Evolutionary conservation across 148 eudicot genomes (phyloP), one percentile per base, ranked within the genome.

Genomic region (Rhododendron simsii): DNA sequence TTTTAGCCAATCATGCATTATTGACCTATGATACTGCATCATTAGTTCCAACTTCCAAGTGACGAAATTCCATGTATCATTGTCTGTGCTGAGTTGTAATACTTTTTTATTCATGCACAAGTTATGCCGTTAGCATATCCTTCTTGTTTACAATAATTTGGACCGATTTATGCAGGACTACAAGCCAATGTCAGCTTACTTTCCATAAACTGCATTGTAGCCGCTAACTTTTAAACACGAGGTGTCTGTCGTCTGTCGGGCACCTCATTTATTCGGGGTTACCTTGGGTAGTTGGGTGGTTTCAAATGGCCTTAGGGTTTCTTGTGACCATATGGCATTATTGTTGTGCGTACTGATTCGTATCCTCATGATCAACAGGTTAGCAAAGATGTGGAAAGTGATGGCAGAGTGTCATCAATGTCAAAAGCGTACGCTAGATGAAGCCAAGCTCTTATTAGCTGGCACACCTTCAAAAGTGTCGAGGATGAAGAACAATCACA

Each of bases 341-440:
- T 59, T 21, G 18, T 47, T 48, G 15, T 30, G n/a, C 7, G 75
- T 35, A 53, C 65, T 33, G 63, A 75, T 16, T 0, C 35, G 80
- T 48, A 10, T 59, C 33, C 48, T 59, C 48, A 26, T 85, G 63
- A 73, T 14, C 51, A 50, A 86, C 92, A 96, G 99, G 90, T 91
- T 95, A 91, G 91, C 92, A 81, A 91, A 92, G 85, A 96, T 96
- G 99, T 96, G 99, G 99, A 91, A 91, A 87, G 93, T 89, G 13
- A 96, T 96, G 98, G 98, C 98, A 0, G 98, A 96, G 84, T 93
- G 93, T 88, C 99, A 96, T 87, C 99, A 92, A 91, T 63, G 87
- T 83, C 98, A 96, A 85, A 96, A 94, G 84, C 95, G 93, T 21
- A 95, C 98, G 5, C 87, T 96, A 51, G 99, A 96, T 75, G 99